Base-by-base conservation (phyloP, 2,329 filamentous ascomycete genomes). In the Aureobasidium zeae region DNA sequence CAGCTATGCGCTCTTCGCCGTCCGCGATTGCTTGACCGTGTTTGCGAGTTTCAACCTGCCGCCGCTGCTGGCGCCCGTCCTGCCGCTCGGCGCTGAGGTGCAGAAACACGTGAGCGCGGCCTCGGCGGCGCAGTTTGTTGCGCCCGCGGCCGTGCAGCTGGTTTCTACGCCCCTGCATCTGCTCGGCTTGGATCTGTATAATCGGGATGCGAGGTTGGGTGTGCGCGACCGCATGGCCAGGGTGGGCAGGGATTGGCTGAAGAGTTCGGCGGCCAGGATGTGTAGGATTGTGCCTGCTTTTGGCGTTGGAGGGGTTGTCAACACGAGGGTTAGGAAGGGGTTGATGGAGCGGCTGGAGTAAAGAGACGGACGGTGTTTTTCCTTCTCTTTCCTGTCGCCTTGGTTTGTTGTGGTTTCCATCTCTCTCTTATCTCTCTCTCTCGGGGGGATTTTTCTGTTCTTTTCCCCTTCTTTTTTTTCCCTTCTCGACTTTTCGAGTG, bases 1-100 rank as follows among this genome's bases (percentile, higher is more conserved):
- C 1, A 84, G 80, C 7, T 91, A 87, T 63, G 68, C 72, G 1
- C 76, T 94, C 46, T 95, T 94, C 69, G 79, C 84, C 3, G 58
- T 82, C 44, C 79, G 88, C 54, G 88, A 95, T 66, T 86, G 81
- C 63, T 67, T 94, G 49, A 94, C 88, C 39, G 87, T 94, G 55
- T 94, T 93, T 61, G 86, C 86, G 4, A 85, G 79, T 10, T 96
- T 95, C 73, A 95, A 95, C 59, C 68, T 94, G 2, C 89, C 89
- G 0, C 76, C 85, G 0, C 57, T 91, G 2, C 70, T 95, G 8
- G 85, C 84, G 0, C 86, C 86, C 0, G 63, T 68, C 5, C 66
- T 94, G 15, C 75, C 64, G 3, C 21, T 57, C 47, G 47, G 48
- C 12, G n/a, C 54, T 35, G 64, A 72, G 13, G 67, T 70, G 20